A percentile compares a stretch with the other conserved stretches of the same genome.
Conservation (phyloP, 2,329 filamentous ascomycete species). For the Calonectria henricotiae region DNA sequence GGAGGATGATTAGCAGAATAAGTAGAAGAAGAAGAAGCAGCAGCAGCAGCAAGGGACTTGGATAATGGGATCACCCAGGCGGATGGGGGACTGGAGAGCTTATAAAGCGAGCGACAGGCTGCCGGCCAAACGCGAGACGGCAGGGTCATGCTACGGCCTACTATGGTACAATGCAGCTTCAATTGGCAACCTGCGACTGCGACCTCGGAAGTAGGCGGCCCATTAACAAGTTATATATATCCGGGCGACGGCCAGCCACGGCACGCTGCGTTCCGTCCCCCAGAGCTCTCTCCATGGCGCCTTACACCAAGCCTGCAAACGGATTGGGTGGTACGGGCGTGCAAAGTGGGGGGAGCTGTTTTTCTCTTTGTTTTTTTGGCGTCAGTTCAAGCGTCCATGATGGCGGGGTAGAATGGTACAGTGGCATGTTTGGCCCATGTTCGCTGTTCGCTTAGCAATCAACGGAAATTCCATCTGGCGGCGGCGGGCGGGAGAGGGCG, state of each 20-base stretch:
- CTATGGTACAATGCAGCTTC: conserved; percentile 3
- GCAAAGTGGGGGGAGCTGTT: conserved; percentile 21
- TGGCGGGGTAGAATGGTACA: conserved; percentile 48
- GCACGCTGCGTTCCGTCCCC: background rate
- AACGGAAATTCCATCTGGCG: conserved; percentile 10
- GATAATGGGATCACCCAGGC: background rate
- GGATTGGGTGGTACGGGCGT: background rate
- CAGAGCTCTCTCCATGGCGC: background rate
- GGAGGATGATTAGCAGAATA: background rate
- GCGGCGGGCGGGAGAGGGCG: conserved; percentile 1
- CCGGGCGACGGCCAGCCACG: conserved; percentile 7
- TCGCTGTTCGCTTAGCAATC: conserved; percentile 29
- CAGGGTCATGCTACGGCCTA: background rate
- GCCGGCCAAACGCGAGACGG: conserved; percentile 12
- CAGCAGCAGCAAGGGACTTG: conserved; percentile 1
- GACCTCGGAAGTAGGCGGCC: conserved; percentile 30
- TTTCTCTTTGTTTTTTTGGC: background rate
- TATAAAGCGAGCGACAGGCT: conserved; percentile 45
- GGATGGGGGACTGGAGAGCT: conserved; percentile 29
- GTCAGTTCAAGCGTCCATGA: conserved; percentile 41
- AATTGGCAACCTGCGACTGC: conserved; percentile 3
- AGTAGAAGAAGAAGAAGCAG: background rate
- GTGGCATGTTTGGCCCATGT: no score
- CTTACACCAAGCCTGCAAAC: background rate
- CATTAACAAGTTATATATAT: conserved; percentile 16